Evolutionary conservation across 2,329 filamentous ascomycete genomes (phyloP), one percentile per base, ranked within the genome.

Genomic region (Penicillium sclerotiorum): DNA sequence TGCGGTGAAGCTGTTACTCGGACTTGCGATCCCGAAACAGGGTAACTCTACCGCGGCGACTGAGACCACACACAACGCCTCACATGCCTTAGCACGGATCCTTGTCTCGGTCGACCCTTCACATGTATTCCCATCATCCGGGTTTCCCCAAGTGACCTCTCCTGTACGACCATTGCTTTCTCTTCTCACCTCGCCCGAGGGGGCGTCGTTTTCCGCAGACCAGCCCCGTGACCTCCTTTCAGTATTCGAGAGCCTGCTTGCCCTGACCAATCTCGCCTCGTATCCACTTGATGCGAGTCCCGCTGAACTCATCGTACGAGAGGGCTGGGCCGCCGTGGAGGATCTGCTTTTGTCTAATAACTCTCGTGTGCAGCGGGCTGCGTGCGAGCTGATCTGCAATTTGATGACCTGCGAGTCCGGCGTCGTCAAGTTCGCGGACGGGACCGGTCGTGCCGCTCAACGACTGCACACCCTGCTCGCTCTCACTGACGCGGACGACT

Each of bases 211-310:
- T 30, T 68, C 73, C 6, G 72, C 65, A 20, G 73, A 75, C 49
- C 76, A 78, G 45, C 82, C 83, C 1, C 83, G 87, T 44, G 89
- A 96, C 68, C 82, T 97, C 12, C 80, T 99, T 0, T 91, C 94
- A 0, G 86, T 88, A 0, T 99, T 97, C 60, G 94, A 99, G 71
- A 81, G 88, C 1, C 80, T 99, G 8, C 87, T 97, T 69, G 93
- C 94, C 0, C 81, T 99, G 28, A 97, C 94, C 0, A 99, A 99
- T 61, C 82, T 99, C 7, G 94, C 93, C 0, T 95, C 90, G 0
- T 66, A 71, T 39, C 67, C 75, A 15, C 51, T 55, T 36, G 69
- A 77, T 53, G 62, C 63, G 45, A 62, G 68, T 22, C 66, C 73
- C 12, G 82, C 86, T 11, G 87, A 92, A 45, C 77, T 80, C 13